Conservation (phyloP, 148 eudicot species). For the Salicornia ramosissima region DNA sequence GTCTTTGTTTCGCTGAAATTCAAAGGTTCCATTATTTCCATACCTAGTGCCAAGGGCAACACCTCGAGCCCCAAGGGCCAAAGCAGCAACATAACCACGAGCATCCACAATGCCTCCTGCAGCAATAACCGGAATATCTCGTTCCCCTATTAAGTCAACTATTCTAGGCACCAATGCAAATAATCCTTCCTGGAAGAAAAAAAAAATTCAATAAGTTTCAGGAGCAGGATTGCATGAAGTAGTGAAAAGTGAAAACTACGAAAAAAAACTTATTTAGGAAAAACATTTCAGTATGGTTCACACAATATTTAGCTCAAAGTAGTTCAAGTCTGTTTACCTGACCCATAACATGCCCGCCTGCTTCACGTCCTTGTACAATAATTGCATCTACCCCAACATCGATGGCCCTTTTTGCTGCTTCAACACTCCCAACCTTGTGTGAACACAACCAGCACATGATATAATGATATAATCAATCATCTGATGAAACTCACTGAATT, state of each 20-base stretch:
- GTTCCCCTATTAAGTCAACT: slow-evolving; percentile 59
- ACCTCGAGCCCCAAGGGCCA: slow-evolving; percentile 93
- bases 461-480: slow-evolving; percentile 9
- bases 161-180: slow-evolving; percentile 71
- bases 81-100: slow-evolving; percentile 86
- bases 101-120: slow-evolving; percentile 94
- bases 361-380: slow-evolving; percentile 89
- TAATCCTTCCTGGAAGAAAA: slow-evolving; percentile 74
- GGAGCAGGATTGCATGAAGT: neutral
- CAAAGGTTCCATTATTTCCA: slow-evolving; percentile 6
- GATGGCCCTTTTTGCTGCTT: slow-evolving; percentile 66
- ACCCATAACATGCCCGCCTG: slow-evolving; percentile 95
- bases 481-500: neutral
- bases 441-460: slow-evolving; percentile 2
- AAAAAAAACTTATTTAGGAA: neutral
- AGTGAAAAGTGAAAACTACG: neutral
- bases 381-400: slow-evolving; percentile 79
- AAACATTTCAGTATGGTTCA: too few relatives aligned
- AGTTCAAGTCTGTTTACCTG: slow-evolving; percentile 40
- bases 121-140: slow-evolving; percentile 75
- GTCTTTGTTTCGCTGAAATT: neutral
- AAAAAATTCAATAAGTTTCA: slow-evolving; percentile 4
- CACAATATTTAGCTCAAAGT: neutral
- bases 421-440: slow-evolving; percentile 65
- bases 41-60: slow-evolving; percentile 88